phyloP scores from a whole-genome alignment of 1,284 basidiomycete genomes.

The Hypsizygus ulmarius region DNA sequence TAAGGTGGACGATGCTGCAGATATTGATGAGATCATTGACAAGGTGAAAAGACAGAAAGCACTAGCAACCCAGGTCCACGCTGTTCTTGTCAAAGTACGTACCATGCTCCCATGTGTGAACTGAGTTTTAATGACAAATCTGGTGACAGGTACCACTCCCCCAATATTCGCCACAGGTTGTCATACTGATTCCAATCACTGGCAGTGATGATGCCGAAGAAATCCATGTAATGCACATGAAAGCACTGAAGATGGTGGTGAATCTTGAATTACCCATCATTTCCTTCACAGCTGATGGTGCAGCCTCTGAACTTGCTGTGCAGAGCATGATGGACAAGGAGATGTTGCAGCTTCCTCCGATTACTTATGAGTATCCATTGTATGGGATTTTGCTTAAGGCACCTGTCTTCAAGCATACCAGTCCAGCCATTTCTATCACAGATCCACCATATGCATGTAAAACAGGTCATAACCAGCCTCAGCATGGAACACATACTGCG shows the following conservation, averaged over 20 bases:
- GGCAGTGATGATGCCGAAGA: slow-evolving; percentile 19
- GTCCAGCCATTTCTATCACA: slow-evolving; percentile 13
- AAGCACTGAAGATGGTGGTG: slow-evolving; percentile 21
- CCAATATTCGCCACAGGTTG: slow-evolving; percentile 18
- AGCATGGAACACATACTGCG: neutral
- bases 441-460: slow-evolving; percentile 1
- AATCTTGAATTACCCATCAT: slow-evolving; percentile 19
- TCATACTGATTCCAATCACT: slow-evolving; percentile 21
- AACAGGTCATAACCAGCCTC: neutral
- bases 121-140: neutral
- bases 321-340: slow-evolving; percentile 22
- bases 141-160: slow-evolving; percentile 18
- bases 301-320: slow-evolving; percentile 22
- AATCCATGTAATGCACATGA: slow-evolving; percentile 18
- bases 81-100: slow-evolving; percentile 23
- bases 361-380: slow-evolving; percentile 18
- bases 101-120: neutral
- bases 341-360: slow-evolving; percentile 4
- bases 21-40: slow-evolving; percentile 22
- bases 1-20: slow-evolving; percentile 19
- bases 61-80: slow-evolving; percentile 21
- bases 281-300: slow-evolving; percentile 24
- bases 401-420: slow-evolving; percentile 18
- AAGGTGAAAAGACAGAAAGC: slow-evolving; percentile 19
- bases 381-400: slow-evolving; percentile 20